Conservation (phyloP, 371 early-diverging fungal genomes). For the Fennellomyces sp. region DNA sequence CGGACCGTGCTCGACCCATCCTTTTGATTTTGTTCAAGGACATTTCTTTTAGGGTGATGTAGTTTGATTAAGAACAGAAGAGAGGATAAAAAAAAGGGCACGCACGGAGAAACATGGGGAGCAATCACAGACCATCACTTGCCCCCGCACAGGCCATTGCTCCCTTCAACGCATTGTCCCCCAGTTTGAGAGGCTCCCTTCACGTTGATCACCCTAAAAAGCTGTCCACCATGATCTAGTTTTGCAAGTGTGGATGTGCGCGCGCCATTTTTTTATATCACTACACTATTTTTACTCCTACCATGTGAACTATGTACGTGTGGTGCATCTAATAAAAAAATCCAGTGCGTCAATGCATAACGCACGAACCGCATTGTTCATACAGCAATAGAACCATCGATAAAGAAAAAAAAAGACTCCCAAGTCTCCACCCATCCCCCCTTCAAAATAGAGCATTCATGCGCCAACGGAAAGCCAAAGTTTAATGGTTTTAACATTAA, state of each 20-base stretch:
- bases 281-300: too few species aligned
- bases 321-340: not conserved
- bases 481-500: too few species aligned
- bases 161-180: not conserved
- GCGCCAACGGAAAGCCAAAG: too few species aligned
- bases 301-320: not conserved
- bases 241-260: too few species aligned
- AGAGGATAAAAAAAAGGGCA: not conserved
- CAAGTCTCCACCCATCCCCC: not conserved
- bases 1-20: not conserved
- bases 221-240: too few species aligned
- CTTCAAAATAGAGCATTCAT: not conserved
- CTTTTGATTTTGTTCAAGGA: not conserved
- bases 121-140: not conserved
- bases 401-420: too few species aligned
- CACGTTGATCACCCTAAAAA: not conserved
- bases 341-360: not conserved
- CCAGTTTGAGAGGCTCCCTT: not conserved
- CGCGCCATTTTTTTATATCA: too few species aligned
- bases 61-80: not conserved
- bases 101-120: not conserved
- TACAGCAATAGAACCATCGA: too few species aligned
- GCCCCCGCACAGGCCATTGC: conserved; percentile 1
- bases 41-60: not conserved
- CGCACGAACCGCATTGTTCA: conserved; percentile 1